Conservation (phyloP, 225 moss, liverwort and hornwort genomes). For the Polytrichum formosum region DNA sequence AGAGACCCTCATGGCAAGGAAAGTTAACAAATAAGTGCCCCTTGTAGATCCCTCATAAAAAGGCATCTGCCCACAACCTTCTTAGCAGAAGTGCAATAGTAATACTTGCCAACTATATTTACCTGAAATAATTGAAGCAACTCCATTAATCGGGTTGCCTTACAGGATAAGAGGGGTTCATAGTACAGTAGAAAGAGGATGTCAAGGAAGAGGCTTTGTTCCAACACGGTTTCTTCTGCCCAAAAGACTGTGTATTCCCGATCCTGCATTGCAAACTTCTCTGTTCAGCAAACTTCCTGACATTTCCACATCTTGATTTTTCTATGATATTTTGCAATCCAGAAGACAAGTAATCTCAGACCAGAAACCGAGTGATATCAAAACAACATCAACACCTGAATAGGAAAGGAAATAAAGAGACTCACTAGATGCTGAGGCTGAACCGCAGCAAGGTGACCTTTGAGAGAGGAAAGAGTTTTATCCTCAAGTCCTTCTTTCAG, state of each 20-base stretch:
- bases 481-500: conserved; percentile 73
- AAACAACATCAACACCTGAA: not conserved
- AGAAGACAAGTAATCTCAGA: no score
- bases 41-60: no score
- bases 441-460: conserved; percentile 55
- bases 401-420: conserved; percentile 11
- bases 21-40: no score
- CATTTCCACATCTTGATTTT: no score
- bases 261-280: conserved; percentile 44
- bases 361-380: not conserved
- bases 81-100: not conserved
- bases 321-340: no score
- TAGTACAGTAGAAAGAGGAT: conserved; percentile 91
- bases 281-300: conserved; percentile 10
- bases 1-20: no score
- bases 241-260: conserved; percentile 77
- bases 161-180: conserved; percentile 84
- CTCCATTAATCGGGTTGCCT: conserved; percentile 60
- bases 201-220: conserved; percentile 88
- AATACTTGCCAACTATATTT: not conserved
- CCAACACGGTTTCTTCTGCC: conserved; percentile 90
- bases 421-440: conserved; percentile 85
- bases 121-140: conserved; percentile 81
- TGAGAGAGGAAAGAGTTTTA: conserved; percentile 53
- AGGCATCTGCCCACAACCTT: no score